Conservation (phyloP, 1,284 basidiomycete genomes). For the Leccinum subrobustum region DNA sequence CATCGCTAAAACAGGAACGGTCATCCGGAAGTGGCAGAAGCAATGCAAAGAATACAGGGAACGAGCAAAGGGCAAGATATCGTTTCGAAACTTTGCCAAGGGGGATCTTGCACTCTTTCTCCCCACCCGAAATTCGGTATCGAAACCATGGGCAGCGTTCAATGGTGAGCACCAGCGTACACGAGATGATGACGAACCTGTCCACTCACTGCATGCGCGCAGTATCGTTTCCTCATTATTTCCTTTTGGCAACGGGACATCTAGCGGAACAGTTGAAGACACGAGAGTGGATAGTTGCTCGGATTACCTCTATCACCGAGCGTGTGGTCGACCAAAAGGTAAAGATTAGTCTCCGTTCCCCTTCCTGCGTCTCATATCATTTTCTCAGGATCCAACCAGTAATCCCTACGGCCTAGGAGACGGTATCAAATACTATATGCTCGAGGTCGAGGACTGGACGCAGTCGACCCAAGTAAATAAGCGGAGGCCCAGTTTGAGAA, state of each 20-base stretch:
- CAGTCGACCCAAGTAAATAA: conserved; percentile 64
- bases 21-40: conserved; percentile 95
- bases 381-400: conserved; percentile 60
- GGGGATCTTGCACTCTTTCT: conserved; percentile 95
- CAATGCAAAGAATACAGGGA: conserved; percentile 94
- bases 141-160: conserved; percentile 96
- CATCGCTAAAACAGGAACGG: conserved; percentile 74
- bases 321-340: conserved; percentile 81
- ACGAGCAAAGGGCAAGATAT: conserved; percentile 89
- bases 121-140: conserved; percentile 89
- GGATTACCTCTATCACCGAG: conserved; percentile 87
- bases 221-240: conserved; percentile 97
- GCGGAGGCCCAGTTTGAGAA: conserved; percentile 53
- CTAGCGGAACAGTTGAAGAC: conserved; percentile 84
- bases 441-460: conserved; percentile 92
- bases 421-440: conserved; percentile 90
- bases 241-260: conserved; percentile 83
- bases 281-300: conserved; percentile 92
- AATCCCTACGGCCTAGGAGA: conserved; percentile 84
- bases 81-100: conserved; percentile 89
- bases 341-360: conserved; percentile 22
- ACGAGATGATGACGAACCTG: neutral
- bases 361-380: conserved; percentile 9
- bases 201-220: neutral
- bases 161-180: conserved; percentile 58